Conservation (phyloP, 192 early-diverging fungal genomes). For the Podila horticola region DNA sequence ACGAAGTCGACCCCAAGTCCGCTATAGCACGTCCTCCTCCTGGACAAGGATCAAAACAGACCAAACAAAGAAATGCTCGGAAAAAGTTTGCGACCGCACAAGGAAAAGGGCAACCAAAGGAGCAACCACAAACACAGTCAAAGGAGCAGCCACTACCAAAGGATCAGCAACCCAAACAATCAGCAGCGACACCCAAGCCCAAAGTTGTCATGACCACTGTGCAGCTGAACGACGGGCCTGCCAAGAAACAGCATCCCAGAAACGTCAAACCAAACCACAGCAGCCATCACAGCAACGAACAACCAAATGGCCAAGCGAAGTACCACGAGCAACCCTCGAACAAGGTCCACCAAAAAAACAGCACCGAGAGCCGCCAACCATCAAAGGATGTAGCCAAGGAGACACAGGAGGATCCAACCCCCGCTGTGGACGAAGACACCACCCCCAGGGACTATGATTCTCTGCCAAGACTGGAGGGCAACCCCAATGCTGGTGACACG, state of each 20-base stretch:
- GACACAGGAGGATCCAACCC: too few species aligned
- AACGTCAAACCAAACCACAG: neutral
- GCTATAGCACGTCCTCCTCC: neutral
- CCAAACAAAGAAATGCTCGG: conserved; percentile 1
- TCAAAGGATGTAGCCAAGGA: neutral
- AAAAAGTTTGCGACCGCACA: neutral
- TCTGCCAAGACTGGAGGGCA: neutral
- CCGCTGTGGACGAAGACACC: neutral
- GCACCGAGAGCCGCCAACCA: neutral
- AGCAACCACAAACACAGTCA: neutral
- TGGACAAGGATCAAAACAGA: neutral
- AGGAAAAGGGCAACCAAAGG: neutral
- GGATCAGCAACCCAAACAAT: neutral
- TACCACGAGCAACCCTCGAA: neutral
- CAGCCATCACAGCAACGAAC: neutral
- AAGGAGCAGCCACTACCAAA: neutral
- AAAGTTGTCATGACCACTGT: conserved; percentile 44
- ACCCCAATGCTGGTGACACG: neutral
- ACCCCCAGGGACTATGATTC: neutral
- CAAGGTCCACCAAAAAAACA: neutral
- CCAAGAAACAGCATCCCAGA: too few species aligned
- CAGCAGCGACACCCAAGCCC: neutral
- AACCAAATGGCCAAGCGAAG: neutral
- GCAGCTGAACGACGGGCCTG: conserved; percentile 12
- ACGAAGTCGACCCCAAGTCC: neutral